phyloP scores from a whole-genome alignment of 805 yeast genomes.

The Schwanniomyces yamadae region DNA sequence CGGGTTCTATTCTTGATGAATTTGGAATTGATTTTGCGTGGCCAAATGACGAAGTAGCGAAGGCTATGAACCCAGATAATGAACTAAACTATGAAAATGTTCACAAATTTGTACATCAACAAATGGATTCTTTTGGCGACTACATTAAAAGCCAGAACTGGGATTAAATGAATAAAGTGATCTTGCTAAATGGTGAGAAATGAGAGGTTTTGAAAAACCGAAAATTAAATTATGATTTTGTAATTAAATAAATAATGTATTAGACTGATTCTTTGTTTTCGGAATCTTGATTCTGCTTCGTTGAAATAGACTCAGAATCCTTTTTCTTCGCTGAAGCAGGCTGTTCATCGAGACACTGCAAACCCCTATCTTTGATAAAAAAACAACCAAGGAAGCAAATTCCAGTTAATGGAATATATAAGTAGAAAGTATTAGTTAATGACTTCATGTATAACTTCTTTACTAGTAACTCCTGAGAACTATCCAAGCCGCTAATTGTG shows the following conservation, averaged over 20 bases:
- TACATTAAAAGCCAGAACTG: constrained; percentile 3
- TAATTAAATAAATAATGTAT: no score
- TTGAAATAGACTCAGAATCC: no score
- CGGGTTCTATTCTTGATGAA: constrained; percentile 11
- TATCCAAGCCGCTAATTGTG: constrained; percentile 19
- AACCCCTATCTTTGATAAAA: constrained; percentile 39
- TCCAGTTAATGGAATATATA: constrained; percentile 34
- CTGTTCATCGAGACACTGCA: constrained; percentile 35
- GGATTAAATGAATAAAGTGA: no score
- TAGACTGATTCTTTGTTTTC: background rate
- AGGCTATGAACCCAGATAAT: constrained; percentile 4
- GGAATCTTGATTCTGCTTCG: background rate
- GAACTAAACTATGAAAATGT: constrained; percentile 9
- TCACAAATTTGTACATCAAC: constrained; percentile 4
- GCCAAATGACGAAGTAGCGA: constrained; percentile 13
- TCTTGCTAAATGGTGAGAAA: no score
- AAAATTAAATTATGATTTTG: no score
- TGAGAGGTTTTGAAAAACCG: no score
- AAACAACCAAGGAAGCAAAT: constrained; percentile 30
- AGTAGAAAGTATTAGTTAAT: constrained; percentile 29
- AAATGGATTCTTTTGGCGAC: constrained; percentile 5
- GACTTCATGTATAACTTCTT: constrained; percentile 27
- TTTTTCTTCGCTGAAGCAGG: no score
- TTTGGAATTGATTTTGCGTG: constrained; percentile 18
- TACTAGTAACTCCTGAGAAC: constrained; percentile 18